A percentile compares a stretch with the other conserved stretches of the same genome.
Conservation (phyloP, 495 filamentous ascomycete genomes). For the Cetradonia linearis region DNA sequence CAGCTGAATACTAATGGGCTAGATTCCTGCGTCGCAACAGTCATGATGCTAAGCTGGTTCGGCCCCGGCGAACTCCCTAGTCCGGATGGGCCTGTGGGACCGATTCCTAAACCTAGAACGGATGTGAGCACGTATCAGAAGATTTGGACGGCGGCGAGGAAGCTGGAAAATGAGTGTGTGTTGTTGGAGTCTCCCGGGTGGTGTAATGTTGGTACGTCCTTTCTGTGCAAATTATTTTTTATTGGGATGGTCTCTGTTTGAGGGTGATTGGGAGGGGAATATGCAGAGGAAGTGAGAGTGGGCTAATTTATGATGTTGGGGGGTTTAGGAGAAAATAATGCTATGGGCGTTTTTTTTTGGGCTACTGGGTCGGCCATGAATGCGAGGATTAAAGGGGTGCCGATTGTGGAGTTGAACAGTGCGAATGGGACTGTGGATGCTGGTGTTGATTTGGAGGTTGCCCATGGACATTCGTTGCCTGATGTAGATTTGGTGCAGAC, state of each 20-base stretch:
- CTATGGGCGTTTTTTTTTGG: slow-evolving; percentile 15
- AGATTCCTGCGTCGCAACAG: slow-evolving; percentile 5
- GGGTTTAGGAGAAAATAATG: neutral
- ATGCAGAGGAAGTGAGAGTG: too few relatives aligned
- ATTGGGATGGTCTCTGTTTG: too few relatives aligned
- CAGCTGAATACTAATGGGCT: neutral
- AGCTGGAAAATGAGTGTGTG: slow-evolving; percentile 3
- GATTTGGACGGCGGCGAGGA: neutral
- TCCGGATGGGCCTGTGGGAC: neutral
- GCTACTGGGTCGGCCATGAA: slow-evolving; percentile 9
- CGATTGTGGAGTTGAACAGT: neutral
- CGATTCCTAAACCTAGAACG: neutral
- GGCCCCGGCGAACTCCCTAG: neutral
- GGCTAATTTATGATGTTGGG: neutral
- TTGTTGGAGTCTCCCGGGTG: neutral
- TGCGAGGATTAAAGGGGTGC: neutral
- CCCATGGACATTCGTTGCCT: neutral
- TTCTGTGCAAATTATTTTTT: neutral
- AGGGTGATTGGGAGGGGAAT: neutral
- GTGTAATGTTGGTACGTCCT: neutral
- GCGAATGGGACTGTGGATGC: neutral
- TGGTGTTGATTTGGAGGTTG: neutral
- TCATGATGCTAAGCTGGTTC: slow-evolving; percentile 13
- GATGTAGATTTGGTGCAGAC: neutral
- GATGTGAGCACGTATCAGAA: slow-evolving; percentile 11